These are phyloP conservation scores for Cystobasidium slooffiae DNA, from an alignment of 1,284 basidiomycete genomes.

Conservation along the genomic window DNA sequence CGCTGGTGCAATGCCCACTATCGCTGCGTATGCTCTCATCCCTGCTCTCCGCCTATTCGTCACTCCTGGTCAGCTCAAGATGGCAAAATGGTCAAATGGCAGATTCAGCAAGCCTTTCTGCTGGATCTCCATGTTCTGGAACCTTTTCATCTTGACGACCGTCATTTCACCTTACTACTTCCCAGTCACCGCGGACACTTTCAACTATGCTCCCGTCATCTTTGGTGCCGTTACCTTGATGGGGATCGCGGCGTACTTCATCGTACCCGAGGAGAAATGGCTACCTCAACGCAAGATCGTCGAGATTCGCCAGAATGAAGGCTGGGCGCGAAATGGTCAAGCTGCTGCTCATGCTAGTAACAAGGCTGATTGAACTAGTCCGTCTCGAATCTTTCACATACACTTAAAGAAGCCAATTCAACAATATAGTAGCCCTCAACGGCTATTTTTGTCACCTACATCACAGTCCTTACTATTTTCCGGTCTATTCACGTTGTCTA, in stretches of 20 bases:
- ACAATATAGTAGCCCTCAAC: not conserved
- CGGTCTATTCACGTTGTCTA: no score
- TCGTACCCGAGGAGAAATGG: constrained; percentile 76
- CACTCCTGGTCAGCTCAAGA: constrained; percentile 74
- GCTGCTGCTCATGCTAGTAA: not conserved
- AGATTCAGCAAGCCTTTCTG: constrained; percentile 70
- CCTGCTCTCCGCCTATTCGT: constrained; percentile 69
- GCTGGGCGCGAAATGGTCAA: constrained; percentile 34
- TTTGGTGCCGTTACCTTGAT: constrained; percentile 76
- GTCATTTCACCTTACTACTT: constrained; percentile 75
- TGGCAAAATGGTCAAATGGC: constrained; percentile 72
- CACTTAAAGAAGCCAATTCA: not conserved
- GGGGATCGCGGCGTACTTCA: constrained; percentile 73
- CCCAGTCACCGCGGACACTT: constrained; percentile 70
- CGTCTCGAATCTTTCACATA: not conserved
- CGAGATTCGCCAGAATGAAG: constrained; percentile 52
- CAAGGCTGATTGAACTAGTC: constrained; percentile 3
- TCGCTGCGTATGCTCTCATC: constrained; percentile 79
- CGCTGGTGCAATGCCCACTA: constrained; percentile 76
- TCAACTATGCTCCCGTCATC: constrained; percentile 77
- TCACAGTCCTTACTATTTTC: not conserved
- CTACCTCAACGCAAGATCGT: constrained; percentile 64
- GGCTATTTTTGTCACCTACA: not conserved
- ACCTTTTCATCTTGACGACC: not conserved
- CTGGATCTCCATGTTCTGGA: constrained; percentile 67